Percentiles rank a stretch among this genome's conserved stretches.
These are phyloP conservation scores for Xylaria sp. DNA, from an alignment of 2,329 filamentous ascomycete species.

Conservation along the genomic window DNA sequence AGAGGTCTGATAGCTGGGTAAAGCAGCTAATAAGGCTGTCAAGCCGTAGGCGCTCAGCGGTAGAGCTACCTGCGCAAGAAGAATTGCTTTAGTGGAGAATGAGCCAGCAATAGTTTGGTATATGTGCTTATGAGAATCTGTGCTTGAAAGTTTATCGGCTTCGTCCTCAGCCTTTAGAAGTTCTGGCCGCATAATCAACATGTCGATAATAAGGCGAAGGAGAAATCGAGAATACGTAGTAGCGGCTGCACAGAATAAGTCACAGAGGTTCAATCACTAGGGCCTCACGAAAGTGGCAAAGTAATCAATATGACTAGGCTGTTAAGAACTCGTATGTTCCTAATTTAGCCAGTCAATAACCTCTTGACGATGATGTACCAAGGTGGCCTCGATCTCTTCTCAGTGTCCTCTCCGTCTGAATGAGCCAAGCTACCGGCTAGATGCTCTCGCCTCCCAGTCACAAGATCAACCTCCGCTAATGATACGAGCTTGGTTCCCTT, in stretches of 20 bases:
- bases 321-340: not conserved
- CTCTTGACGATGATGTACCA: constrained; percentile 33
- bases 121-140: no score
- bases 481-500: constrained; percentile 43
- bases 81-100: no score
- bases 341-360: constrained; percentile 28
- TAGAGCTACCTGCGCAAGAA: no score
- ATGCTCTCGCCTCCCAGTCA: constrained; percentile 42
- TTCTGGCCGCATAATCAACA: no score
- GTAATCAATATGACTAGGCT: not conserved
- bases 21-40: no score
- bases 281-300: not conserved
- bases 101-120: no score
- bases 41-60: no score
- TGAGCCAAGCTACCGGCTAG: not conserved
- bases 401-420: constrained; percentile 17
- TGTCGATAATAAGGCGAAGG: not conserved
- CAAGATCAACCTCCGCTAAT: constrained; percentile 40
- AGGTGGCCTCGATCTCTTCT: constrained; percentile 19
- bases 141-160: no score
- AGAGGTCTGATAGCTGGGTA: no score
- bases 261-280: not conserved
- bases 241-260: not conserved
- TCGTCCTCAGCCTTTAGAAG: no score
- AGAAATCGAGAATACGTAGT: not conserved